Base-by-base conservation (phyloP, 306 rosid species). In the Lotus japonicus region DNA sequence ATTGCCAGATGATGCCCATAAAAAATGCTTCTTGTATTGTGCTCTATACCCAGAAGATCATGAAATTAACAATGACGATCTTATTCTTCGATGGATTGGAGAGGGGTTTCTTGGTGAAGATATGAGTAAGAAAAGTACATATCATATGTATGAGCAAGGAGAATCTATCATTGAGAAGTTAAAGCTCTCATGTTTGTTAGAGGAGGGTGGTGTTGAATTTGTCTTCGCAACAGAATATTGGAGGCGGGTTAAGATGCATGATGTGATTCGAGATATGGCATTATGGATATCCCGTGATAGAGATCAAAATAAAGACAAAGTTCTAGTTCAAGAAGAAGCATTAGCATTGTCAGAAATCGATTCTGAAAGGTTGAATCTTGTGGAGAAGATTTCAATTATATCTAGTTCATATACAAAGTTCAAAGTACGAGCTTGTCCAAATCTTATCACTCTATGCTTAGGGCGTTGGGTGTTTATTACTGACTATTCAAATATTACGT, bases 191-290 rank as follows among this genome's bases (percentile, higher is more conserved):
- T 56, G 48, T 11, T 15, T 57, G 7, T 9, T 70, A 33, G 58
- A 57, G 18, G n/a, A n/a, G n/a, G n/a, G n/a, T n/a, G 58, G 6
- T 10, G 7, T 1, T 23, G 13, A 9, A n/a, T n/a, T n/a, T n/a
- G n/a, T n/a, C n/a, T n/a, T n/a, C n/a, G n/a, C n/a, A n/a, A n/a
- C n/a, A n/a, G n/a, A n/a, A n/a, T n/a, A n/a, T n/a, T n/a, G n/a
- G n/a, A n/a, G n/a, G n/a, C n/a, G n/a, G n/a, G n/a, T 56, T 43
- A 69, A 38, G 68, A 58, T 71, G 76, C 68, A 71, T 15, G 76
- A 71, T 19, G 58, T 71, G 58, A 46, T 71, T 5, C 10, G 52
- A 3, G 68, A 59, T 5, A 71, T 71, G 76, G 76, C 76, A 5
- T 11, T 71, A 35, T 71, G 76, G 68, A 21, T 71, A 48, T 7